Percentiles rank a stretch among this genome's conserved stretches.
phyloP scores from a whole-genome alignment of 2,329 filamentous ascomycete genomes.

The Orbilia quercus region DNA sequence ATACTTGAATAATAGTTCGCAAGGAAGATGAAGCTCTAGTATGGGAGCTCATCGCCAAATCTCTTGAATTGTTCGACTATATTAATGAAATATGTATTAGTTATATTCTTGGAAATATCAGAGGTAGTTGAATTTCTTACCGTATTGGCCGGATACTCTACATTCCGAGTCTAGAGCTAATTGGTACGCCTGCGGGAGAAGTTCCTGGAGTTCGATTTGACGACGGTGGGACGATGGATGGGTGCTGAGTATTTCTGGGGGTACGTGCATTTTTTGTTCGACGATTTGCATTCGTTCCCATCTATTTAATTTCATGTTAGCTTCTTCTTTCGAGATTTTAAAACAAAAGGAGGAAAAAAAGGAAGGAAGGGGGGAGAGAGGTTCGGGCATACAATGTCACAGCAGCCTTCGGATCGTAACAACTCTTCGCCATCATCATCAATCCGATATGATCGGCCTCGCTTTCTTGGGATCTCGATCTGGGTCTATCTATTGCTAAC shows the following conservation, averaged over 20 bases:
- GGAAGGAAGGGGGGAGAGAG: too few relatives aligned
- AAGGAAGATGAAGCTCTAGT: not conserved
- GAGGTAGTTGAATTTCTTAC: conserved; percentile 13
- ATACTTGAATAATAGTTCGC: not conserved
- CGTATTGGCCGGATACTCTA: conserved; percentile 10
- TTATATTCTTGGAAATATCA: not conserved
- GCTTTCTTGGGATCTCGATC: conserved; percentile 76
- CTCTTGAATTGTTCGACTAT: conserved; percentile 44
- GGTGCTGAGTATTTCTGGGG: conserved; percentile 79
- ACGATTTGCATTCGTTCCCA: conserved; percentile 73
- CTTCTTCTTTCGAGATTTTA: not conserved
- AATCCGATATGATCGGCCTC: conserved; percentile 84
- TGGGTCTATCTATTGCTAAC: conserved; percentile 74
- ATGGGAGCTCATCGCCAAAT: conserved; percentile 12
- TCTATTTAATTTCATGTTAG: conserved; percentile 16
- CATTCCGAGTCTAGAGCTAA: conserved; percentile 38
- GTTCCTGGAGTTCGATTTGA: conserved; percentile 33
- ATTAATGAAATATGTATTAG: not conserved
- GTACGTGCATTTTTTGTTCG: conserved; percentile 65
- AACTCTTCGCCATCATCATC: conserved; percentile 84
- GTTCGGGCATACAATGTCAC: conserved; percentile 72
- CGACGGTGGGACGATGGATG: conserved; percentile 70
- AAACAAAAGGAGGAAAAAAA: too few relatives aligned
- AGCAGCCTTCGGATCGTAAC: conserved; percentile 77
- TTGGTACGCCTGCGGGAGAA: conserved; percentile 40